Evolutionary conservation across 371 early-diverging fungal species (phyloP).

Genomic region (Nosema granulosis): DNA sequence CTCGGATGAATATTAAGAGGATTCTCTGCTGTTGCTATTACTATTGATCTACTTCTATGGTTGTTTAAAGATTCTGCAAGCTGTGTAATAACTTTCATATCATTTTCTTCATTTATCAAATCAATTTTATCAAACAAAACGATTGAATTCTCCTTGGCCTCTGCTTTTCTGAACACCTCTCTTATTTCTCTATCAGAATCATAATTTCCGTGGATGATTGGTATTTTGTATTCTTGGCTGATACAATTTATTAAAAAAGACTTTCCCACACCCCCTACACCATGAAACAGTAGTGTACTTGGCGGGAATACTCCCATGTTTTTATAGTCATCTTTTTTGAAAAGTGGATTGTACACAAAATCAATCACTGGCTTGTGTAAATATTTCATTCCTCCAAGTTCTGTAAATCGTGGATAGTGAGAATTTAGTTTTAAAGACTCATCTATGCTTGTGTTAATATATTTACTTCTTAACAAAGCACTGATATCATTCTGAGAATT

Average conservation of each 20-base stretch:
- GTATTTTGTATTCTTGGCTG: conserved; percentile 54
- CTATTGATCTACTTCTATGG: conserved; percentile 43
- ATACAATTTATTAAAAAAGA: conserved; percentile 57
- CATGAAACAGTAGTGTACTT: conserved; percentile 57
- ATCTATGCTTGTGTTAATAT: conserved; percentile 32
- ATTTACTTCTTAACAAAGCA: conserved; percentile 52
- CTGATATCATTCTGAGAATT: conserved; percentile 25
- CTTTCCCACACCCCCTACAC: conserved; percentile 65
- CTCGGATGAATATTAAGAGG: conserved; percentile 32
- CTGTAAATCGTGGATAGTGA: conserved; percentile 38
- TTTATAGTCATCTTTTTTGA: conserved; percentile 52
- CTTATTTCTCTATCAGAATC: conserved; percentile 50
- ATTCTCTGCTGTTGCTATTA: conserved; percentile 50
- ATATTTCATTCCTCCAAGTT: conserved; percentile 54
- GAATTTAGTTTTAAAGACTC: conserved; percentile 26
- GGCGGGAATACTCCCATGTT: conserved; percentile 48
- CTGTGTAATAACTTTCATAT: conserved; percentile 43
- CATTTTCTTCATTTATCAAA: conserved; percentile 41
- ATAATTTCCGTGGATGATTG: conserved; percentile 41
- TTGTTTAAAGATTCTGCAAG: conserved; percentile 57
- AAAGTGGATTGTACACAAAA: conserved; percentile 48
- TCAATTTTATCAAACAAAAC: conserved; percentile 62
- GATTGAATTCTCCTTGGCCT: conserved; percentile 47
- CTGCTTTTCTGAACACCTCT: conserved; percentile 58
- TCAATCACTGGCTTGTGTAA: conserved; percentile 31